A percentile compares a stretch with the other conserved stretches of the same genome.
Conservation (phyloP, 2,329 filamentous ascomycete species). For the Penicillium brevicompactum region DNA sequence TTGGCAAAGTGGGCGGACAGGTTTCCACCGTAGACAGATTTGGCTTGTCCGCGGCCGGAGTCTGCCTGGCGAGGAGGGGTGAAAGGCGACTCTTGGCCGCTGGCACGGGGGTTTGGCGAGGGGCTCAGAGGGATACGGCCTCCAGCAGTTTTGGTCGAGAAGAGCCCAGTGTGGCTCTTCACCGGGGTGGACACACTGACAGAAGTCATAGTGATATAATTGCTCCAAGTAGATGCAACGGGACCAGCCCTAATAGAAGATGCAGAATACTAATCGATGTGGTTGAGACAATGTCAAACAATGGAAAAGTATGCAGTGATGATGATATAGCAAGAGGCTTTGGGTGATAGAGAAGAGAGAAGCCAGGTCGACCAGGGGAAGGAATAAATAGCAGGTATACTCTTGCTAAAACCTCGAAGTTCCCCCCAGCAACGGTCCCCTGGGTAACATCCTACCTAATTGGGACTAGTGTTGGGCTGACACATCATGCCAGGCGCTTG, state of each 20-base stretch:
- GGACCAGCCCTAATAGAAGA: slow-evolving; percentile 21
- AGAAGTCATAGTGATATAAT: slow-evolving; percentile 71
- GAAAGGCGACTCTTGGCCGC: slow-evolving; percentile 71
- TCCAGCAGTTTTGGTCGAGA: slow-evolving; percentile 89
- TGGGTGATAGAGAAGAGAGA: slow-evolving; percentile 23
- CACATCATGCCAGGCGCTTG: slow-evolving; percentile 42
- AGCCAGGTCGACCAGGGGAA: slow-evolving; percentile 23
- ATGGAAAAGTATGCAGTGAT: slow-evolving; percentile 23
- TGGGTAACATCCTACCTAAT: slow-evolving; percentile 34
- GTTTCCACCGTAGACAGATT: slow-evolving; percentile 80
- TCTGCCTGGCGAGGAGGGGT: slow-evolving; percentile 68
- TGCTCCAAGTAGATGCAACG: slow-evolving; percentile 22
- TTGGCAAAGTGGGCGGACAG: slow-evolving; percentile 77
- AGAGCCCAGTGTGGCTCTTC: slow-evolving; percentile 92
- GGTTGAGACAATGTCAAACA: slow-evolving; percentile 26
- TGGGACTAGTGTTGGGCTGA: slow-evolving; percentile 45
- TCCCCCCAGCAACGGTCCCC: slow-evolving; percentile 47
- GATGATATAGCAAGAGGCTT: slow-evolving; percentile 4
- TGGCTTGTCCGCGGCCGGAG: slow-evolving; percentile 55
- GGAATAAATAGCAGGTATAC: slow-evolving; percentile 41
- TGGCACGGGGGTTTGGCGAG: slow-evolving; percentile 67
- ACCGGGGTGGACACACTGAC: slow-evolving; percentile 82
- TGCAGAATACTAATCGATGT: slow-evolving; percentile 33
- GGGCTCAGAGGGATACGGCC: slow-evolving; percentile 93
- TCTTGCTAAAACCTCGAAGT: slow-evolving; percentile 25